phyloP scores from a whole-genome alignment of 2,329 filamentous ascomycete genomes.

The Tolypocladium tundrense region DNA sequence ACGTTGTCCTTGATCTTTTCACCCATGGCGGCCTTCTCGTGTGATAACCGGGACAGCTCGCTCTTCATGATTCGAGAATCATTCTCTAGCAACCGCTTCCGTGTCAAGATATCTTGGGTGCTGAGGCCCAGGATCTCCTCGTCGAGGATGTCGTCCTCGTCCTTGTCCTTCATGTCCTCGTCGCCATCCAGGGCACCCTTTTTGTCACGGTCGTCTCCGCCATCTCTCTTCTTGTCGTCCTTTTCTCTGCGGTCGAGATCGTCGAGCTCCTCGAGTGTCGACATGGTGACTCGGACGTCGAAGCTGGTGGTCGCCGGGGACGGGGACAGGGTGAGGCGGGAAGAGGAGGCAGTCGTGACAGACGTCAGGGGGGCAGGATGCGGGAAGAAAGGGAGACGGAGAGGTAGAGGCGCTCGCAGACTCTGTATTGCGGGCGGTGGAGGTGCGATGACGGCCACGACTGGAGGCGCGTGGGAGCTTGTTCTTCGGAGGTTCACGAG shows the following conservation, averaged over 20 bases:
- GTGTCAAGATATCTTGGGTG: conserved; percentile 88
- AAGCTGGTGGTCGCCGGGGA: neutral
- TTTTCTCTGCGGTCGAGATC: conserved; percentile 73
- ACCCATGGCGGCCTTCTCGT: conserved; percentile 91
- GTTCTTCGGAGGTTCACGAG: neutral
- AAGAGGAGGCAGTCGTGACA: neutral
- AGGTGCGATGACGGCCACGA: neutral
- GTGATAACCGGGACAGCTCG: conserved; percentile 85
- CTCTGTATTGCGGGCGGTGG: neutral
- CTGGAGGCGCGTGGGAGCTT: neutral
- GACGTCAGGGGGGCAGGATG: neutral
- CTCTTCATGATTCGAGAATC: conserved; percentile 98
- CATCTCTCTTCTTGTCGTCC: conserved; percentile 50
- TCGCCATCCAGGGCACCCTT: conserved; percentile 55
- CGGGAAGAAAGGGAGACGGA: neutral
- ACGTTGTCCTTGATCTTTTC: conserved; percentile 99
- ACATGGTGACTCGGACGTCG: conserved; percentile 45
- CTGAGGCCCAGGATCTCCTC: conserved; percentile 86
- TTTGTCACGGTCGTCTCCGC: conserved; percentile 21
- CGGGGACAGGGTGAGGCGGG: neutral
- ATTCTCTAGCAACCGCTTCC: conserved; percentile 88
- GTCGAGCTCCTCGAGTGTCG: conserved; percentile 85
- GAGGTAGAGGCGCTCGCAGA: neutral
- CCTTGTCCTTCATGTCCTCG: conserved; percentile 84
- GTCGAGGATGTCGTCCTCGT: conserved; percentile 68